A percentile compares a stretch with the other conserved stretches of the same genome.
These are phyloP conservation scores for Fusarium redolens DNA, from an alignment of 2,329 filamentous ascomycete species.

Conservation along the genomic window DNA sequence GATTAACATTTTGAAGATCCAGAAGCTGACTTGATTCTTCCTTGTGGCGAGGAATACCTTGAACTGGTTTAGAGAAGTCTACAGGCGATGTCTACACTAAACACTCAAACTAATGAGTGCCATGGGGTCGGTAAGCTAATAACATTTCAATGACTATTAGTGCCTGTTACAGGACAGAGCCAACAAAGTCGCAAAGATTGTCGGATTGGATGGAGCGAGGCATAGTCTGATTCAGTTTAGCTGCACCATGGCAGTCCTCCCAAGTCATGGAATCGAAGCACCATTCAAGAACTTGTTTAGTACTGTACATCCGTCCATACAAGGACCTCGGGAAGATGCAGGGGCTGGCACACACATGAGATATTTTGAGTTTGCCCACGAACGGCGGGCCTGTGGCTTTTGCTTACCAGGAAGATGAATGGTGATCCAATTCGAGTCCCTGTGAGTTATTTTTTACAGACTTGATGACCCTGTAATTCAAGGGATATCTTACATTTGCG, in stretches of 20 bases:
- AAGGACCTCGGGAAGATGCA: constrained; percentile 35
- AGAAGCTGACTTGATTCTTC: neutral
- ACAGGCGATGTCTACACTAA: neutral
- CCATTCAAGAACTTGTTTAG: constrained; percentile 13
- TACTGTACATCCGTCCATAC: neutral
- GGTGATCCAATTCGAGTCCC: constrained; percentile 16
- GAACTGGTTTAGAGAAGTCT: neutral
- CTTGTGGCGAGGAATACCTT: constrained; percentile 12
- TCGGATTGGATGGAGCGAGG: constrained; percentile 11
- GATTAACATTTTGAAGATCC: neutral
- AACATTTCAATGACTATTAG: neutral
- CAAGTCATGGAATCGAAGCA: constrained; percentile 36
- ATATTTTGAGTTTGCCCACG: constrained; percentile 31
- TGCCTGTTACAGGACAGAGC: neutral
- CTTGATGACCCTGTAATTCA: neutral
- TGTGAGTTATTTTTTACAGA: constrained; percentile 38
- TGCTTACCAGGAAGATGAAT: constrained; percentile 27
- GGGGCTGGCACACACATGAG: constrained; percentile 35
- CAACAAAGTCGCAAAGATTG: constrained; percentile 1
- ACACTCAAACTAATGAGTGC: constrained; percentile 6
- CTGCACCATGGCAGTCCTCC: constrained; percentile 14
- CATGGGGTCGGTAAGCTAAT: constrained; percentile 25
- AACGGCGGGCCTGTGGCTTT: constrained; percentile 42
- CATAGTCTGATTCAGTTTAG: constrained; percentile 31
- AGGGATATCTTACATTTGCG: constrained; percentile 7